Conservation (phyloP, 2,329 filamentous ascomycete genomes). For the Fusarium verticillioides region DNA sequence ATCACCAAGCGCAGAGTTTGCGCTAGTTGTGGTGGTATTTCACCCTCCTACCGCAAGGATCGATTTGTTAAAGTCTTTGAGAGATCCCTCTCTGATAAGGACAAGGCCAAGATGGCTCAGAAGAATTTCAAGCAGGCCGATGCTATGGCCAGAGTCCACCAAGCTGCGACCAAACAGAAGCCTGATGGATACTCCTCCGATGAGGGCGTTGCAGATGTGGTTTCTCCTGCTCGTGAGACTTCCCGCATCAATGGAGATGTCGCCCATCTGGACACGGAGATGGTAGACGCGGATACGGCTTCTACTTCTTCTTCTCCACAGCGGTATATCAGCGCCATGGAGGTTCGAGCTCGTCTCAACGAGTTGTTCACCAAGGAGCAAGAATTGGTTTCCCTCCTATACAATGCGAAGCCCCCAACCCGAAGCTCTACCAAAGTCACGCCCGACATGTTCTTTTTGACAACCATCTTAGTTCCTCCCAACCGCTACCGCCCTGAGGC, state of each 20-base stretch:
- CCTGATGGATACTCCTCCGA: conserved; percentile 64
- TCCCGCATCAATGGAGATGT: conserved; percentile 57
- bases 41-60: conserved; percentile 88
- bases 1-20: conserved; percentile 79
- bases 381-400: conserved; percentile 85
- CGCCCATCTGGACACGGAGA: conserved; percentile 57
- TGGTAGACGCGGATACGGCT: conserved; percentile 47
- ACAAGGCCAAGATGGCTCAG: conserved; percentile 80
- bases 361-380: conserved; percentile 89
- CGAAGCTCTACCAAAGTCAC: conserved; percentile 69
- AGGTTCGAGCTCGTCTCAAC: conserved; percentile 81
- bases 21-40: conserved; percentile 73
- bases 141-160: conserved; percentile 65
- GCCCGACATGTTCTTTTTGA: conserved; percentile 94
- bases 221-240: conserved; percentile 54
- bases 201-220: conserved; percentile 77
- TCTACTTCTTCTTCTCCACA: conserved; percentile 56
- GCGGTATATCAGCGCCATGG: conserved; percentile 82
- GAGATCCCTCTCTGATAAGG: conserved; percentile 78
- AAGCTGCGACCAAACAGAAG: conserved; percentile 53
- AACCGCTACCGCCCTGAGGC: conserved; percentile 93
- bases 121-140: conserved; percentile 74
- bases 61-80: conserved; percentile 94
- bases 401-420: conserved; percentile 75
- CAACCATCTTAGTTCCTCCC: conserved; percentile 86